A percentile compares a stretch with the other conserved stretches of the same genome.
Evolutionary conservation across 2,329 filamentous ascomycete genomes (phyloP).

Genomic region (Nemania diffusa): DNA sequence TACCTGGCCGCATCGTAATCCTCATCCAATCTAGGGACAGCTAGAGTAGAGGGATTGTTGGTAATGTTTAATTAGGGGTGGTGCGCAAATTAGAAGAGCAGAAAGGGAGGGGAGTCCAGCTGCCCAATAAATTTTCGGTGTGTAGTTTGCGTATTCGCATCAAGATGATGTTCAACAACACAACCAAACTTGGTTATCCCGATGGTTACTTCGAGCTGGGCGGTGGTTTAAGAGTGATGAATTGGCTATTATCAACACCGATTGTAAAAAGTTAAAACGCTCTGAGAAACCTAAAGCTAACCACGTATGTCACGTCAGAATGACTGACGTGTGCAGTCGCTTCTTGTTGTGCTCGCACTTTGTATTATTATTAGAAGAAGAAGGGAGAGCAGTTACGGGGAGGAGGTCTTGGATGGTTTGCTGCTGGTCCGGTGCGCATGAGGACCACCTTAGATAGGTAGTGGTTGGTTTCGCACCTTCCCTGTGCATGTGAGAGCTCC

Average conservation of each 20-base stretch:
- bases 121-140: slow-evolving; percentile 13
- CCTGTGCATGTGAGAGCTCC: slow-evolving; percentile 29
- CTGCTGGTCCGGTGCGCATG: slow-evolving; percentile 10
- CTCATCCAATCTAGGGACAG: background rate
- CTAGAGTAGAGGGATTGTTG: background rate
- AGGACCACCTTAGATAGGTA: background rate
- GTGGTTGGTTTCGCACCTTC: slow-evolving; percentile 18
- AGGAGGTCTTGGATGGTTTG: slow-evolving; percentile 10
- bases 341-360: slow-evolving; percentile 10
- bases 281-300: background rate
- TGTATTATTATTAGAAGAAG: slow-evolving; percentile 4
- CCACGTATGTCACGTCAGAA: slow-evolving; percentile 7
- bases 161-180: background rate
- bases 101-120: background rate
- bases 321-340: slow-evolving; percentile 22
- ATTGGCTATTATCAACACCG: slow-evolving; percentile 15
- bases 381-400: slow-evolving; percentile 1
- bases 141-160: slow-evolving; percentile 9
- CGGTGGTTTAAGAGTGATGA: background rate
- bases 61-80: background rate
- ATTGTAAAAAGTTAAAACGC: slow-evolving; percentile 1
- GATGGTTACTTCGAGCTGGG: slow-evolving; percentile 8
- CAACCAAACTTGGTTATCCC: slow-evolving; percentile 19
- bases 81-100: background rate
- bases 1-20: slow-evolving; percentile 37